Percentiles rank a stretch among this genome's conserved stretches.
phyloP scores from a whole-genome alignment of 768 basidiomycete genomes.

The Russula compacta region DNA sequence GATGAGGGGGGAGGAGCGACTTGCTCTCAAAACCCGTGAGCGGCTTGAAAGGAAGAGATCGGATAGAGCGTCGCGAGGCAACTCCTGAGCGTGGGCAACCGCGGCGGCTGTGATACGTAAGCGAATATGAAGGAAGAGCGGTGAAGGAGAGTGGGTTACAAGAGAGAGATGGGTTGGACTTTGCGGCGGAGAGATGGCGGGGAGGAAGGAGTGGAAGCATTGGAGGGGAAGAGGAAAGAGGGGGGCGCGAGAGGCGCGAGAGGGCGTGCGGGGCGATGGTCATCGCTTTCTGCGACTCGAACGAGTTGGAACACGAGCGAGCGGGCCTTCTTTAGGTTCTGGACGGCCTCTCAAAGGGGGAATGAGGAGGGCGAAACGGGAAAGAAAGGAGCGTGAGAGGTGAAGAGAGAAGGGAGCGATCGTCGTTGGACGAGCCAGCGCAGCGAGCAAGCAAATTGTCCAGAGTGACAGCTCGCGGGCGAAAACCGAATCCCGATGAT shows the following conservation, averaged over 20 bases:
- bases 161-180: neutral
- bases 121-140: neutral
- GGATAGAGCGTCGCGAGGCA: neutral
- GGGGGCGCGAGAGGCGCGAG: neutral
- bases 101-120: neutral
- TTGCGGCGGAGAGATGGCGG: neutral
- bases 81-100: neutral
- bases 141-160: neutral
- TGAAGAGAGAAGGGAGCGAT: slow-evolving; percentile 7
- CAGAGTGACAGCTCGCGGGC: slow-evolving; percentile 1
- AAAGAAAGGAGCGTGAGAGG: slow-evolving; percentile 1
- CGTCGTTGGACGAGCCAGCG: neutral
- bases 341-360: neutral
- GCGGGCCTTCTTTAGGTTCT: slow-evolving; percentile 6
- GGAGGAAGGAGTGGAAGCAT: neutral
- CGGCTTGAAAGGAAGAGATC: neutral
- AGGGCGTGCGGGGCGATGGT: neutral
- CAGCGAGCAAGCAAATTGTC: neutral
- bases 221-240: neutral
- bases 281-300: neutral
- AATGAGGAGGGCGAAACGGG: neutral
- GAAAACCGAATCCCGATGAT: slow-evolving; percentile 10
- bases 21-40: slow-evolving; percentile 13
- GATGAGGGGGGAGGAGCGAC: neutral
- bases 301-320: neutral